Evolutionary conservation across 129 eudicot genomes (phyloP), one percentile per base, ranked within the genome.

Genomic region (Calendula officinalis): DNA sequence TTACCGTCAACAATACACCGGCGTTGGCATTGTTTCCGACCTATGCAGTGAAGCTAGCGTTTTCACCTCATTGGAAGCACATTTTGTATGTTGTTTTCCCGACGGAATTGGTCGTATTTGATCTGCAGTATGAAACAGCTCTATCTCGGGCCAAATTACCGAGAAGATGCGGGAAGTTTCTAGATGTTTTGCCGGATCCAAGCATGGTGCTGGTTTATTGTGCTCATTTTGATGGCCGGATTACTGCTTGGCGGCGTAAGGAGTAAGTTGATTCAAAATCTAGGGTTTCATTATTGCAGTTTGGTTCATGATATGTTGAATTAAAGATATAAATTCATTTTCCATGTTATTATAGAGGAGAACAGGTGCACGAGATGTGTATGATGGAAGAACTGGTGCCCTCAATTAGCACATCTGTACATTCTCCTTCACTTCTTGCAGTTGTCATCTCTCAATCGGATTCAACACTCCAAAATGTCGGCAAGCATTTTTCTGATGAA

Each of bases 311-410:
- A 16, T 12, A 22, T 22, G 30, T 22, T 22, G 30, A 22, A 22
- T 22, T 22, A 22, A 22, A 22, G 30, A 22, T 22, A 22, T 22
- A 22, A 22, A 22, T 22, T 22, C 30, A 22, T 22, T 64, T 71
- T 75, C 61, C 65, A 48, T 75, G 50, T 73, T 52, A 54, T 49
- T 60, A 40, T 87, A 92, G 96, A 62, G 95, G 92, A 50, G 99
- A 92, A 73, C 99, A 92, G 83, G 87, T 67, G 50, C 85, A 83
- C 54, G 53, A 72, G 34, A 88, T 85, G 91, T 85, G 89, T 71
- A 55, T 80, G 83, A 79, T 89, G 85, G 96, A 92, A 69, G 99
- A 88, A 48, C 73, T 92, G 66, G 75, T 88, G 82, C 95, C 99
- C 40, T 81, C 99, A 70, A 59, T 92, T 72, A 96, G 95, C 75